Evolutionary conservation across 2,329 filamentous ascomycete genomes (phyloP).

Genomic region (Aureobasidium vineae): DNA sequence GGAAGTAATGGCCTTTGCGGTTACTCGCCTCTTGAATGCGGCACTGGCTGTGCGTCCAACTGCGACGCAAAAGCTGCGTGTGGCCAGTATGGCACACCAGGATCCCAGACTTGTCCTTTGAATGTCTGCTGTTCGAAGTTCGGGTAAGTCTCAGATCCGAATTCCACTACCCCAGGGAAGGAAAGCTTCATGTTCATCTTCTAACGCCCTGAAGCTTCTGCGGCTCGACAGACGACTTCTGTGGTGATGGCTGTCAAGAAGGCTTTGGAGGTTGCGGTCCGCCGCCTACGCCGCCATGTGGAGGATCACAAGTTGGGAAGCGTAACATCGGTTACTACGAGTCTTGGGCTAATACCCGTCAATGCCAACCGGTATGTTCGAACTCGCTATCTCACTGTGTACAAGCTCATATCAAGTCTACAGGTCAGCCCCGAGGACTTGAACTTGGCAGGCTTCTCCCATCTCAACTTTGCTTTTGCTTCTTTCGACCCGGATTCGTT

Average conservation of each 20-base stretch:
- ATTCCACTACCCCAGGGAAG: neutral
- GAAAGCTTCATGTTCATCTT: neutral
- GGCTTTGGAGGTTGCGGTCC: neutral
- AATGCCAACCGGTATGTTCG: slow-evolving; percentile 23
- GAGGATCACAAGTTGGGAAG: neutral
- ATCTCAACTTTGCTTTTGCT: too few relatives aligned
- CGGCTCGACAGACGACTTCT: slow-evolving; percentile 27
- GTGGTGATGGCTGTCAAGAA: slow-evolving; percentile 27
- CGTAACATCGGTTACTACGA: slow-evolving; percentile 31
- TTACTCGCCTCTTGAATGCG: slow-evolving; percentile 27
- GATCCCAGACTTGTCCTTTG: slow-evolving; percentile 28
- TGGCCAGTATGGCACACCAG: slow-evolving; percentile 18
- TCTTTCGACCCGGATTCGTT: too few relatives aligned
- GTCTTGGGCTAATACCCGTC: slow-evolving; percentile 28
- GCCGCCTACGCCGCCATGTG: neutral
- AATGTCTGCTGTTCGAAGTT: slow-evolving; percentile 30
- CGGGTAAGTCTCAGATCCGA: slow-evolving; percentile 23
- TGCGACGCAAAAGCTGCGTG: slow-evolving; percentile 30
- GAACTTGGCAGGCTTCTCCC: neutral
- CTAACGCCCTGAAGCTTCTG: neutral
- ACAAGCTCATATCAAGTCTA: neutral
- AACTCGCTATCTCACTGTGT: too few relatives aligned
- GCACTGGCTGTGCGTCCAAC: slow-evolving; percentile 27
- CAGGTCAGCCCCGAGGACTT: slow-evolving; percentile 12
- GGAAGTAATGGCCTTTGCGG: slow-evolving; percentile 10